Evolutionary conservation across 2,329 filamentous ascomycete species (phyloP).

Genomic region (Aspergillus unguis): DNA sequence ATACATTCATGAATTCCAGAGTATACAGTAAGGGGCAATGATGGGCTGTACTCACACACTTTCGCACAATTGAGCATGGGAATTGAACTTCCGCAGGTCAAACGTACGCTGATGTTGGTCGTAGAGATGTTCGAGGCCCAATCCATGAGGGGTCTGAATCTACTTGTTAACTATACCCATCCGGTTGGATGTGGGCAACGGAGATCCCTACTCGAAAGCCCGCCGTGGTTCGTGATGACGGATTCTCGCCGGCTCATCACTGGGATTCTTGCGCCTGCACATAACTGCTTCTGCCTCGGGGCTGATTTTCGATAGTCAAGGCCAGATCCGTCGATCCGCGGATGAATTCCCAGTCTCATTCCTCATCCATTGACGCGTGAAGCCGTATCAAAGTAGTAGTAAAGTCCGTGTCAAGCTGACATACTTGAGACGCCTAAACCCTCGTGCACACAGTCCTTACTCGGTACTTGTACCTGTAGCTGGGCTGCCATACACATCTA

Average conservation of each 20-base stretch:
- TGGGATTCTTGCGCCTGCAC: not conserved
- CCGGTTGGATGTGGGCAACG: not conserved
- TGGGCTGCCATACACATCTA: no score
- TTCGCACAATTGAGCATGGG: not conserved
- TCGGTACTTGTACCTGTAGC: no score
- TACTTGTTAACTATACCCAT: not conserved
- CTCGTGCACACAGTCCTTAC: no score
- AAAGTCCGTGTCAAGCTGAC: not conserved
- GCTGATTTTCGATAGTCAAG: not conserved
- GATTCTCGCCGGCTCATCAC: slow-evolving; percentile 1
- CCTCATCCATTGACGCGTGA: not conserved
- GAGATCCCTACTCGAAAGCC: not conserved
- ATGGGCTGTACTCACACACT: not conserved
- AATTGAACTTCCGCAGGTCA: not conserved
- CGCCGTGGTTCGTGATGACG: slow-evolving; percentile 1
- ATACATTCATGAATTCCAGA: not conserved
- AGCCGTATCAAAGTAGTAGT: not conserved
- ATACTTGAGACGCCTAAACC: not conserved
- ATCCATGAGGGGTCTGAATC: not conserved
- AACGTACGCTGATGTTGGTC: not conserved
- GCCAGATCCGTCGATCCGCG: not conserved
- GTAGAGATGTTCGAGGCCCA: slow-evolving; percentile 3
- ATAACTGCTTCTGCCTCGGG: not conserved
- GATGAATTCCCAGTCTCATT: slow-evolving; percentile 2
- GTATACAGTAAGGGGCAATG: slow-evolving; percentile 3